Percentiles rank a stretch among this genome's conserved stretches.
These are phyloP conservation scores for Discostella pseudostelligera DNA, from an alignment of 108 stramenopile species.

Conservation along the genomic window DNA sequence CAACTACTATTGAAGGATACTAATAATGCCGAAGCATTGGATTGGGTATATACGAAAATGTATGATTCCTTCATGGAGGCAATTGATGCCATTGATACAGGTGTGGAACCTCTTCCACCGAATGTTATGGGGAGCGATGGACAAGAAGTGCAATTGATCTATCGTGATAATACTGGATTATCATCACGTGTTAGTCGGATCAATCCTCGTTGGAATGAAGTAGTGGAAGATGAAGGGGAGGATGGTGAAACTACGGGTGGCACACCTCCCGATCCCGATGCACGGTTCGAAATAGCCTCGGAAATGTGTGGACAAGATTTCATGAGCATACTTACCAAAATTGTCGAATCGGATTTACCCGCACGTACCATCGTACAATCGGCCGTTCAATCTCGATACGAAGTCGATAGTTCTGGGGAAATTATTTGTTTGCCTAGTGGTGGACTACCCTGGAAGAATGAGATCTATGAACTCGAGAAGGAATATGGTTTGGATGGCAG, in stretches of 20 bases:
- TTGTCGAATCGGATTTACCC: conserved; percentile 92
- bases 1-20: conserved; percentile 15
- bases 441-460: conserved; percentile 92
- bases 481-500: conserved; percentile 52
- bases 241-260: conserved; percentile 23
- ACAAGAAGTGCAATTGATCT: conserved; percentile 44
- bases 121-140: conserved; percentile 15
- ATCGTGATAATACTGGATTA: conserved; percentile 87
- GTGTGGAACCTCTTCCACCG: conserved; percentile 81
- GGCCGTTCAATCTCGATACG: conserved; percentile 64
- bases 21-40: neutral
- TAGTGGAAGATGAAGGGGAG: conserved; percentile 30
- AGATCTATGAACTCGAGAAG: conserved; percentile 93
- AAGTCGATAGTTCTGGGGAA: conserved; percentile 79
- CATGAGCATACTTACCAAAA: conserved; percentile 59
- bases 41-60: conserved; percentile 63
- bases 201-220: conserved; percentile 95
- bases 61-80: conserved; percentile 93
- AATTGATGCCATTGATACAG: conserved; percentile 99
- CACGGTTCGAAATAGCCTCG: conserved; percentile 87
- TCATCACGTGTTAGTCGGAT: conserved; percentile 80
- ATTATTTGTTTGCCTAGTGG: conserved; percentile 73
- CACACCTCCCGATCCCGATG: conserved; percentile 66
- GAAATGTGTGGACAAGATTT: conserved; percentile 89
- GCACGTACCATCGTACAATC: conserved; percentile 83